phyloP scores from a whole-genome alignment of 768 basidiomycete species.

The Mycena floridula region DNA sequence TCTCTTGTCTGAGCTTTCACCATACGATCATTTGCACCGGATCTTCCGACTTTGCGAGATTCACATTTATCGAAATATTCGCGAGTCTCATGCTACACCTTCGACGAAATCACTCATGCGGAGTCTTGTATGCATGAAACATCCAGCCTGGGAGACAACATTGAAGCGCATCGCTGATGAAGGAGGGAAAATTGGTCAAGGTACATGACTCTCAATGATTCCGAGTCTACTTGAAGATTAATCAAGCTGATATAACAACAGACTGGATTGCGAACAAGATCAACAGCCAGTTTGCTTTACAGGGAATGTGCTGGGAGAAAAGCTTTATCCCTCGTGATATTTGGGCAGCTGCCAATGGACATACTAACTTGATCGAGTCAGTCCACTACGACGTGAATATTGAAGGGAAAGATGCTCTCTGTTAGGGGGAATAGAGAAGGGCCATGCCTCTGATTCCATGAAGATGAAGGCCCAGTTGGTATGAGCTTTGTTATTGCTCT shows the following conservation, averaged over 20 bases:
- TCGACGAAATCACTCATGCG: slow-evolving; percentile 2
- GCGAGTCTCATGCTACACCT: not conserved
- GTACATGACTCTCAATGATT: not conserved
- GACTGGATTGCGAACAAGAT: not conserved
- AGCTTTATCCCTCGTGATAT: slow-evolving; percentile 6
- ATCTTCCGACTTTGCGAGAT: slow-evolving; percentile 3
- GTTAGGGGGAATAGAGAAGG: not conserved
- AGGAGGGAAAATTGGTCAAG: slow-evolving; percentile 5
- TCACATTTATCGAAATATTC: slow-evolving; percentile 2
- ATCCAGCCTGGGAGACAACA: slow-evolving; percentile 5
- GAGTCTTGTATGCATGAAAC: slow-evolving; percentile 1
- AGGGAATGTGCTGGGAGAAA: slow-evolving; percentile 3
- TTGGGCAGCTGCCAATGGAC: slow-evolving; percentile 1
- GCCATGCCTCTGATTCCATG: not conserved
- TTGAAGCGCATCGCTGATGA: not conserved
- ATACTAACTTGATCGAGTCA: slow-evolving; percentile 5
- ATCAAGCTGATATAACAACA: not conserved
- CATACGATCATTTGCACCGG: slow-evolving; percentile 6
- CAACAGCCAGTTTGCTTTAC: not conserved
- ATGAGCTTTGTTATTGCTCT: not conserved
- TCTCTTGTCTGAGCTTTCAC: not conserved
- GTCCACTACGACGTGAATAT: slow-evolving; percentile 4
- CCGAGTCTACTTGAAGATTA: not conserved
- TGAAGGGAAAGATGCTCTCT: slow-evolving; percentile 1
- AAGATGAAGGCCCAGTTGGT: not conserved